These are phyloP conservation scores for Phytophthora melonis DNA, from an alignment of 352 stramenopile species.

Conservation along the genomic window DNA sequence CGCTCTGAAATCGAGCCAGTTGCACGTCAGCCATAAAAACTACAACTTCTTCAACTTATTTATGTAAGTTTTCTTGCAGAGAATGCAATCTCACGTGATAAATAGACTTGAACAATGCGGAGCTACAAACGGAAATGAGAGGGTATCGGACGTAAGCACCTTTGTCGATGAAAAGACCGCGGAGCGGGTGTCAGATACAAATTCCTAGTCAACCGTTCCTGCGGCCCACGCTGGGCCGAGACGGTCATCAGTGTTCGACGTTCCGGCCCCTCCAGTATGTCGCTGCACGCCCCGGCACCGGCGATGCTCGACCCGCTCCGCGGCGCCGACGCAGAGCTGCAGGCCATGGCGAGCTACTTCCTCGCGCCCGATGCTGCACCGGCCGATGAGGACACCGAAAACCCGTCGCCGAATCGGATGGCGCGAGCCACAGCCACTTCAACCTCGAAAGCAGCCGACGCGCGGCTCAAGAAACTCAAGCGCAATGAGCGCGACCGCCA, in stretches of 20 bases:
- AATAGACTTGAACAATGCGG: too few relatives aligned
- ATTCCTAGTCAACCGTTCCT: too few relatives aligned
- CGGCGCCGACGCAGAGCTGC: slow-evolving; percentile 21
- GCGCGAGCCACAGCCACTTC: not conserved
- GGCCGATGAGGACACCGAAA: slow-evolving; percentile 11
- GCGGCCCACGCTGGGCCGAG: not conserved
- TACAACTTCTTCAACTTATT: not conserved
- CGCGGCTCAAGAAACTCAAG: slow-evolving; percentile 44
- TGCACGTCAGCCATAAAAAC: not conserved
- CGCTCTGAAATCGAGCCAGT: not conserved
- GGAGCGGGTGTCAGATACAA: too few relatives aligned
- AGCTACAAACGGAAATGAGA: too few relatives aligned
- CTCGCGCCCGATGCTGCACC: slow-evolving; percentile 24
- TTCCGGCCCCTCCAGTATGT: slow-evolving; percentile 7
- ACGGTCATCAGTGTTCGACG: slow-evolving; percentile 35
- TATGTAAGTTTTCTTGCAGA: not conserved
- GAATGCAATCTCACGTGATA: not conserved
- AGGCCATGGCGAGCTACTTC: slow-evolving; percentile 33
- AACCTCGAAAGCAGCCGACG: not conserved
- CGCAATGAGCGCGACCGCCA: slow-evolving; percentile 73
- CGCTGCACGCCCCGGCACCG: not conserved
- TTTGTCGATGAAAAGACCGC: not conserved
- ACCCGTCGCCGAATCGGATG: slow-evolving; percentile 20
- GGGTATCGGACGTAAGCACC: not conserved
- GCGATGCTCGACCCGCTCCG: not conserved